Evolutionary conservation across 2,329 filamentous ascomycete genomes (phyloP), one percentile per base, ranked within the genome.

Genomic region (Trichothecium roseum): DNA sequence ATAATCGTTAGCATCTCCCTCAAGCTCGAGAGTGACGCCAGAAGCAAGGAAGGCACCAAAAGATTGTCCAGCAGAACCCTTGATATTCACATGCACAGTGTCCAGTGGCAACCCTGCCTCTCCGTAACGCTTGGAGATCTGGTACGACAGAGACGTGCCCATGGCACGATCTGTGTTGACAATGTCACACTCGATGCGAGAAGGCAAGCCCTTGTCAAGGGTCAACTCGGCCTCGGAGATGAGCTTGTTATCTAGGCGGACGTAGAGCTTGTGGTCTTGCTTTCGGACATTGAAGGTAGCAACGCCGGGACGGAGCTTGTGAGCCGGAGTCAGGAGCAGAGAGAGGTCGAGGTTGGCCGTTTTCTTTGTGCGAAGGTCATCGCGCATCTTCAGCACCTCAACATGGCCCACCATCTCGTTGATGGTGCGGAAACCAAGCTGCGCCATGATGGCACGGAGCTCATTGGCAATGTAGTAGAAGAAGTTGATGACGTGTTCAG

Each of bases 401-500:
- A 85, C 89, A 46, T 82, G 86, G 15, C 89, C 89, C 51, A 96
- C 85, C 89, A 95, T 95, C 60, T 96, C 89, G 55, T 95, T 96
- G 56, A 96, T 82, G 41, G 84, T 94, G 45, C 89, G 81, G 75
- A 94, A 86, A 46, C 89, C 89, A 50, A 95, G 78, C 63, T 84
- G 86, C 34, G 89, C 88, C 89, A 96, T 95, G 62, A 96, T 94
- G 26, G 88, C 86, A 54, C 89, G 81, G 39, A 96, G 76, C 66
- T 96, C 89, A 54, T 96, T 96, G 47, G 89, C 84, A 35, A 96
- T 73, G 53, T 95, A 96, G 67, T 95, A 96, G 66, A 94, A 94
- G 70, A 95, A 95, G 72, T 95, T 96, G 62, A 96, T 95, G 39
- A 94, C 88, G 49, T 95, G 86, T 64, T 96, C 89, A 9, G 89